Evolutionary conservation across 2,329 filamentous ascomycete species (phyloP).

Genomic region (Dactylellina leptospora): DNA sequence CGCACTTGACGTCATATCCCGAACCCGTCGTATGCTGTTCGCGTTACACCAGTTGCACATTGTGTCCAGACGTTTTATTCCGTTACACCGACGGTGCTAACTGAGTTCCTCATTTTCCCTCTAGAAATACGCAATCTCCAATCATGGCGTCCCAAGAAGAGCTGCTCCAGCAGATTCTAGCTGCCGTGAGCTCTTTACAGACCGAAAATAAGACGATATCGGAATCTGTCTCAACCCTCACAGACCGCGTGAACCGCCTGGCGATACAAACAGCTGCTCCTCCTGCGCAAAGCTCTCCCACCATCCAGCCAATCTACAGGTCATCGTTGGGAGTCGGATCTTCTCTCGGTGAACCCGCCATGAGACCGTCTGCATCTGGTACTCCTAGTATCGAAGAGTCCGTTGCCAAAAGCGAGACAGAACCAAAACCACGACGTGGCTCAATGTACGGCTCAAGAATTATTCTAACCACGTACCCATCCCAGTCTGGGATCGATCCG

Average conservation of each 20-base stretch:
- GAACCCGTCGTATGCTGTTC: not conserved
- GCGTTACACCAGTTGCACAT: not conserved
- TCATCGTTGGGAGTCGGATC: conserved; percentile 31
- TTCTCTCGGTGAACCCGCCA: conserved; percentile 34
- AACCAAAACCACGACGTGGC: conserved; percentile 59
- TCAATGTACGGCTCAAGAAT: conserved; percentile 67
- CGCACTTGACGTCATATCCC: conserved; percentile 31
- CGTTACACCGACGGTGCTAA: conserved; percentile 1
- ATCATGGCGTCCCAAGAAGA: conserved; percentile 47
- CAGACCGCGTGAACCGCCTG: conserved; percentile 70
- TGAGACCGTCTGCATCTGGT: conserved; percentile 46
- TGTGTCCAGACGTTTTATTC: not conserved
- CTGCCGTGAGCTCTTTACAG: conserved; percentile 67
- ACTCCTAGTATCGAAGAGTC: conserved; percentile 59
- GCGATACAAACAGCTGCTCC: conserved; percentile 66
- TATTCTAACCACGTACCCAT: conserved; percentile 84
- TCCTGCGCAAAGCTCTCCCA: conserved; percentile 17
- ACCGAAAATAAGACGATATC: conserved; percentile 67
- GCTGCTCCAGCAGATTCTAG: conserved; percentile 66
- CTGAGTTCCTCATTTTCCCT: not conserved
- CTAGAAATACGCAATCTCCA: conserved; percentile 7
- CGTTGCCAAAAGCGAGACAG: conserved; percentile 26
- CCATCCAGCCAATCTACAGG: conserved; percentile 35
- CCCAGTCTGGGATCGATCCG: conserved; percentile 93
- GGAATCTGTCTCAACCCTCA: conserved; percentile 69